Percentiles rank a stretch among this genome's conserved stretches.
Conservation (phyloP, 2,329 filamentous ascomycete genomes). For the Emmonsiellopsis sp. region DNA sequence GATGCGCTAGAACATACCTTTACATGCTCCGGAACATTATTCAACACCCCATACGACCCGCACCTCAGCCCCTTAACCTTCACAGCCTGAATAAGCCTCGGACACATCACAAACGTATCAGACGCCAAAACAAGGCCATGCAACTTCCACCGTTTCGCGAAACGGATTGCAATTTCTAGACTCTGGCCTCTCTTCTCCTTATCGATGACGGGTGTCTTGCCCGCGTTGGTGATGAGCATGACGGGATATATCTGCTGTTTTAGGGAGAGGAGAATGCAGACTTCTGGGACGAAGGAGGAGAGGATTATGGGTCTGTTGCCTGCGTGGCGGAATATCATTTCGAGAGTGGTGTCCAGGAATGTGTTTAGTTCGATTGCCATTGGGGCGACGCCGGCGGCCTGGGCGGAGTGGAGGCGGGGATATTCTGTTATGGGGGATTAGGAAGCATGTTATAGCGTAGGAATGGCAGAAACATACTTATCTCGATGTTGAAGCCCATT, state of each 20-base stretch:
- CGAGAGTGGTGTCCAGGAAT: slow-evolving; percentile 29
- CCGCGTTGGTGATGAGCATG: slow-evolving; percentile 21
- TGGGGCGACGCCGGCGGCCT: slow-evolving; percentile 23
- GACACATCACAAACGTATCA: slow-evolving; percentile 28
- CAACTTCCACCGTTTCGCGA: slow-evolving; percentile 30
- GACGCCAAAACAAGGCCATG: slow-evolving; percentile 28
- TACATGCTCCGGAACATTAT: slow-evolving; percentile 18
- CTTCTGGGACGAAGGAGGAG: slow-evolving; percentile 19
- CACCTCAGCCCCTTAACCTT: slow-evolving; percentile 24
- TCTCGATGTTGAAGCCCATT: slow-evolving; percentile 33
- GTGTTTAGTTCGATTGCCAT: slow-evolving; percentile 31
- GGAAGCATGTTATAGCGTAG: background rate
- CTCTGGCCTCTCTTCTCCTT: slow-evolving; percentile 24
- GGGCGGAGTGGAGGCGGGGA: slow-evolving; percentile 30
- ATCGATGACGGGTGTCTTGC: slow-evolving; percentile 18
- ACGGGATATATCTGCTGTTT: slow-evolving; percentile 18
- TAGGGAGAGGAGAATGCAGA: slow-evolving; percentile 17
- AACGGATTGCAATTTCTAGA: slow-evolving; percentile 28
- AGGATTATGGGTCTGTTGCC: slow-evolving; percentile 23
- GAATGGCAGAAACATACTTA: slow-evolving; percentile 22
- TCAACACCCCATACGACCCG: slow-evolving; percentile 27
- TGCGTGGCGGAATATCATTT: slow-evolving; percentile 17
- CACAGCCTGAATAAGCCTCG: slow-evolving; percentile 25
- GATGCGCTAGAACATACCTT: slow-evolving; percentile 10
- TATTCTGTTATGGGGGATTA: slow-evolving; percentile 24